Base-by-base conservation (phyloP, 1,284 basidiomycete genomes). In the Cryptococcus maquisensis region DNA sequence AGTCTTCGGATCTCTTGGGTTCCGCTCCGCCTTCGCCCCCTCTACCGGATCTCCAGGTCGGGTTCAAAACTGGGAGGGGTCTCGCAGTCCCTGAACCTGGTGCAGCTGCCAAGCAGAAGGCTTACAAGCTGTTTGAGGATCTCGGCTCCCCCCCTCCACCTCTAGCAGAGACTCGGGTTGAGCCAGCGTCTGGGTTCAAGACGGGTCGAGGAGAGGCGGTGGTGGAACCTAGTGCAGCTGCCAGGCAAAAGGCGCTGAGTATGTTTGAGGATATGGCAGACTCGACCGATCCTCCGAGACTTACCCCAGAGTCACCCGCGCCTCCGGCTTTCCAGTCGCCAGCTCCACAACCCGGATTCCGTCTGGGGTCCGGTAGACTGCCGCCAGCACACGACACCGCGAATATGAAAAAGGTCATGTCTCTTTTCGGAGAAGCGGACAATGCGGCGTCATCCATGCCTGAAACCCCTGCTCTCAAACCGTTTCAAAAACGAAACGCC, bases 21-120 rank as follows among this genome's bases (percentile, higher is more conserved):
- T n/a, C 36, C 16, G n/a, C 12, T 8, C 16, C 45, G n/a, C 28
- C 21, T 4, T 5, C 23, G 8, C 1, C 10, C 15, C 18, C 44
- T 5, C 20, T 23, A 4, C 15, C 43, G 23, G 43, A 23, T 12
- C 15, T 43, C 15, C 49, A 28, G 16, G 18, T 39, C 15, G 49
- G 52, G 4, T 66, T 66, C 59, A 57, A 49, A 20, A 64, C 62
- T 10, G 62, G 60, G 28, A 47, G 38, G 23, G 62, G 62, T 2
- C 18, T 38, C 8, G 36, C 51, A 32, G 43, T 65, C 7, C 49
- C 61, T n/a, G 54, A 56, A 4, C 63, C 61, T 21, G 62, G 59
- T 26, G 45, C 39, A 20, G 45, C 50, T 12, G 56, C 67, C 7
- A 26, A 41, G 39, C 43, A 52, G 18, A 44, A 39, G 23, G 37